phyloP scores from a whole-genome alignment of 495 filamentous ascomycete species.

The Penicillium dipodomyicola region DNA sequence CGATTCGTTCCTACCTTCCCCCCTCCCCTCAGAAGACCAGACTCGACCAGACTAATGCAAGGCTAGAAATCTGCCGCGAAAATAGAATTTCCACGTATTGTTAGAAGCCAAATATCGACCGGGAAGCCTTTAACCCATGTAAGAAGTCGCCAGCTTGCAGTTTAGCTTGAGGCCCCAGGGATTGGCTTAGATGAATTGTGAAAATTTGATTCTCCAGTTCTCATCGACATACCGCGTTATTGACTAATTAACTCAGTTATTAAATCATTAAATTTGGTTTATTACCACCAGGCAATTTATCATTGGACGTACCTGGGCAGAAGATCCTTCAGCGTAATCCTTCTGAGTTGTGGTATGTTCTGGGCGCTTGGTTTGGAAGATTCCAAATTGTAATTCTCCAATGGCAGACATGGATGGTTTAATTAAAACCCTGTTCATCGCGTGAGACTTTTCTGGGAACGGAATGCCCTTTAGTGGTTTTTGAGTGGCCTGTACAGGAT shows the following conservation, averaged over 20 bases:
- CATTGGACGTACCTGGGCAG: too few species aligned
- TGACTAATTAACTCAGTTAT: background rate
- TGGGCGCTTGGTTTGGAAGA: background rate
- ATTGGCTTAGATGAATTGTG: background rate
- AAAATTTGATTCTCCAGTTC: background rate
- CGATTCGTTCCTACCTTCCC: too few species aligned
- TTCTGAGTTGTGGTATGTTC: background rate
- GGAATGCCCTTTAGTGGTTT: background rate
- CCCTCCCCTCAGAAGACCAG: too few species aligned
- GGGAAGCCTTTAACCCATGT: too few species aligned
- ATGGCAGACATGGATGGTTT: background rate
- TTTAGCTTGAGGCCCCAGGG: background rate
- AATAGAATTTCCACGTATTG: too few species aligned
- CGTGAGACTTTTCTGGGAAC: background rate
- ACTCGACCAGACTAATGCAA: too few species aligned
- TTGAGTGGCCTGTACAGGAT: background rate
- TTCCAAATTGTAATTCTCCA: background rate
- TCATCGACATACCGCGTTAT: background rate
- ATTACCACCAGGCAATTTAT: too few species aligned
- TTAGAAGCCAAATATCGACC: too few species aligned
- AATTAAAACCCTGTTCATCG: background rate
- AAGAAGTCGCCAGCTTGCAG: background rate
- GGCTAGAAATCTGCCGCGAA: too few species aligned
- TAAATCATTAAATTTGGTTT: background rate
- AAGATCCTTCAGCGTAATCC: background rate